phyloP scores from a whole-genome alignment of 148 eudicot genomes.

The Chenopodium suecicum region DNA sequence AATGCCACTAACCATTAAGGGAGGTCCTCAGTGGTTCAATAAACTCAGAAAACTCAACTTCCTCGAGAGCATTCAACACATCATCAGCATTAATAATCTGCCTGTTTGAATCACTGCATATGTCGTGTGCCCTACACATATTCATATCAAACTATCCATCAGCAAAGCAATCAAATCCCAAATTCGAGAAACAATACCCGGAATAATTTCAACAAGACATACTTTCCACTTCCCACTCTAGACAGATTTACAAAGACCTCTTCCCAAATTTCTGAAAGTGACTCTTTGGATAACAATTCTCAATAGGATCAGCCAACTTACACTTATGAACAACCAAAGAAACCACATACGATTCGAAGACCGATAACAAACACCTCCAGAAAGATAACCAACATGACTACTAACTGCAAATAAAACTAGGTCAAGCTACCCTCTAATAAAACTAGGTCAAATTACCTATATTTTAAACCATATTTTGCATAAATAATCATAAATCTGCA shows the following conservation, averaged over 20 bases:
- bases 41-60: constrained; percentile 81
- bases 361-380: background rate
- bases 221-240: background rate
- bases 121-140: constrained; percentile 73
- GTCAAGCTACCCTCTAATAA: background rate
- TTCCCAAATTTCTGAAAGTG: background rate
- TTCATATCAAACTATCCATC: constrained; percentile 3
- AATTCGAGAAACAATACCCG: background rate
- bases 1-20: constrained; percentile 55
- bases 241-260: background rate
- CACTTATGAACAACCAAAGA: background rate
- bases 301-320: background rate
- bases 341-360: background rate
- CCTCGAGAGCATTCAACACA: constrained; percentile 83
- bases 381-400: background rate
- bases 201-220: background rate
- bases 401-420: background rate
- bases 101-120: constrained; percentile 80
- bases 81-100: constrained; percentile 85
- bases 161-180: constrained; percentile 5
- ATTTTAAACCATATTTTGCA: background rate
- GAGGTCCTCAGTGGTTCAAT: constrained; percentile 62
- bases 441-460: background rate
- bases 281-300: background rate
- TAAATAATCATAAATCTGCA: background rate